phyloP scores from a whole-genome alignment of 2,329 filamentous ascomycete genomes.

The Laburnicola sp. region DNA sequence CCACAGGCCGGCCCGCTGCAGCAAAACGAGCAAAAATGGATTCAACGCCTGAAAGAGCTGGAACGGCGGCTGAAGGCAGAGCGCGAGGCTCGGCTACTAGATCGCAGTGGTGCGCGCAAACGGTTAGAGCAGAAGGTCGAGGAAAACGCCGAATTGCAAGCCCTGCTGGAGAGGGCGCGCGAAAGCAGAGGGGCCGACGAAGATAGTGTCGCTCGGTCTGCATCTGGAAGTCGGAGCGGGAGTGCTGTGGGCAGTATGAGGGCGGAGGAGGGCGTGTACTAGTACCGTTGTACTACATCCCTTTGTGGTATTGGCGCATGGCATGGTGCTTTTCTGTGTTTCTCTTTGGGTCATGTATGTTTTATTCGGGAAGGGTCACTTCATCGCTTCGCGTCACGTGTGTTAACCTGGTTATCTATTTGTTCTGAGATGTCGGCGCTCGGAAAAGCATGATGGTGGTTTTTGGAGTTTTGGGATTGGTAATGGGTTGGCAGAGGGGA shows the following conservation, averaged over 20 bases:
- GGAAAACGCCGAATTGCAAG: slow-evolving; percentile 71
- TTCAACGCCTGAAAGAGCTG: slow-evolving; percentile 81
- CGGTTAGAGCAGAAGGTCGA: slow-evolving; percentile 74
- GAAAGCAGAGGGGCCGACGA: slow-evolving; percentile 32
- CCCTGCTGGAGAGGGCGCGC: slow-evolving; percentile 64
- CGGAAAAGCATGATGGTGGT: too few species aligned
- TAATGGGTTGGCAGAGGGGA: too few species aligned
- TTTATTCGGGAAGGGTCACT: too few species aligned
- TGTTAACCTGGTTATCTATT: too few species aligned
- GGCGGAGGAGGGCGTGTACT: slow-evolving; percentile 26
- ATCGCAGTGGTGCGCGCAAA: slow-evolving; percentile 80
- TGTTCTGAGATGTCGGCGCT: too few species aligned
- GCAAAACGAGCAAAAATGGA: slow-evolving; percentile 73
- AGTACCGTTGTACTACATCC: slow-evolving; percentile 15
- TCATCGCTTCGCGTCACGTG: too few species aligned
- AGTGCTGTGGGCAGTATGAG: slow-evolving; percentile 25
- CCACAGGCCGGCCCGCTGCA: slow-evolving; percentile 44
- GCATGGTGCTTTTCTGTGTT: background rate
- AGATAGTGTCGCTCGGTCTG: slow-evolving; percentile 20
- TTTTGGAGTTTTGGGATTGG: too few species aligned
- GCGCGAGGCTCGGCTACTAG: slow-evolving; percentile 79
- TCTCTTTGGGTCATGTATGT: background rate
- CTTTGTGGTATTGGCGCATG: too few species aligned
- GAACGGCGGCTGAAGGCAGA: slow-evolving; percentile 89
- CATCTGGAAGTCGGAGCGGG: slow-evolving; percentile 23